These are phyloP conservation scores for Gilbertella persicaria DNA, from an alignment of 371 early-diverging fungal genomes.

Conservation along the genomic window DNA sequence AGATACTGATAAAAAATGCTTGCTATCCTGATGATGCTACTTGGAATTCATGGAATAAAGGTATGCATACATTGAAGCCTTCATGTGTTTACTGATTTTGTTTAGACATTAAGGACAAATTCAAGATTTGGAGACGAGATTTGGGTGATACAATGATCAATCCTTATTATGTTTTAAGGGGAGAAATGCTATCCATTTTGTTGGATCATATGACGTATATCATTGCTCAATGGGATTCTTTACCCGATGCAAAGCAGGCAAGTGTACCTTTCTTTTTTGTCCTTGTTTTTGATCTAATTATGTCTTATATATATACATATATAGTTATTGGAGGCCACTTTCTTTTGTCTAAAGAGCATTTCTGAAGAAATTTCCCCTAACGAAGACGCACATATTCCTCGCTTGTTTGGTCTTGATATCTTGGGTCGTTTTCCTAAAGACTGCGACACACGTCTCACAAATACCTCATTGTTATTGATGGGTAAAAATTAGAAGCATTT, in stretches of 20 bases:
- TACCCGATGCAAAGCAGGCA: conserved; percentile 31
- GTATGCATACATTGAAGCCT: conserved; percentile 23
- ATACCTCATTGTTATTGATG: conserved; percentile 50
- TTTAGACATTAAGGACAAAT: conserved; percentile 61
- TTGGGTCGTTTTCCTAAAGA: conserved; percentile 51
- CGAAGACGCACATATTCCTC: conserved; percentile 54
- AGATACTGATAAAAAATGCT: conserved; percentile 55
- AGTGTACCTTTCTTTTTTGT: no score
- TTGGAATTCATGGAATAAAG: conserved; percentile 64
- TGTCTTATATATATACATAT: conserved; percentile 3
- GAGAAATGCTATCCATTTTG: conserved; percentile 60
- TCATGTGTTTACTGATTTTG: background rate
- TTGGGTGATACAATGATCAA: conserved; percentile 75
- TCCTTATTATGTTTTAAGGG: conserved; percentile 69
- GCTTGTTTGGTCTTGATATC: conserved; percentile 62
- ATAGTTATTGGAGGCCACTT: conserved; percentile 60
- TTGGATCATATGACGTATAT: conserved; percentile 53
- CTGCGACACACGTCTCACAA: conserved; percentile 43
- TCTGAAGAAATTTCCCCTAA: conserved; percentile 69
- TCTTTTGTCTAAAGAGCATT: conserved; percentile 67
- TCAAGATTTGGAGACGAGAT: conserved; percentile 72
- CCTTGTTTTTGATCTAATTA: no score
- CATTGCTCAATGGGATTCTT: conserved; percentile 38
- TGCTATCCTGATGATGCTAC: conserved; percentile 58
- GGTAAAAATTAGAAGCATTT: no score